A percentile compares a stretch with the other conserved stretches of the same genome.
Conservation (phyloP, 2,329 filamentous ascomycete genomes). For the Colletotrichum tofieldiae region DNA sequence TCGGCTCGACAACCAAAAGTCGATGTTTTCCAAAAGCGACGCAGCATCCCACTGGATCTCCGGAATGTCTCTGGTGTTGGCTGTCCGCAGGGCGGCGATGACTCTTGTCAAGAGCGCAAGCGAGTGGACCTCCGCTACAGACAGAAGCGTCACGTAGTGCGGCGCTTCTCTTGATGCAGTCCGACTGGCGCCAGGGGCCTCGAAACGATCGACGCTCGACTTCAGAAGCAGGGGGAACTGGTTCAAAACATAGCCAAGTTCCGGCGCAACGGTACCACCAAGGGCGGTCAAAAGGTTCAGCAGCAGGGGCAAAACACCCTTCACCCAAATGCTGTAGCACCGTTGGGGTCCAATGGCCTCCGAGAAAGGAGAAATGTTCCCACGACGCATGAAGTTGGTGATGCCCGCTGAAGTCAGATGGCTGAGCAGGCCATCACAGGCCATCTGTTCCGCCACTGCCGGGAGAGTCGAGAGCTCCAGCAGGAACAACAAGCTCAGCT, state of each 20-base stretch:
- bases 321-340: slow-evolving; percentile 91
- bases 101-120: slow-evolving; percentile 83
- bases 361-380: slow-evolving; percentile 84
- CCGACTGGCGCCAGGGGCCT: slow-evolving; percentile 70
- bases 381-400: slow-evolving; percentile 81
- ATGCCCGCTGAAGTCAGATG: slow-evolving; percentile 86
- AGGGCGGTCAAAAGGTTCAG: slow-evolving; percentile 90
- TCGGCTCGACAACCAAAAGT: slow-evolving; percentile 82
- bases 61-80: slow-evolving; percentile 80
- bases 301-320: slow-evolving; percentile 88
- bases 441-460: slow-evolving; percentile 88
- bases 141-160: slow-evolving; percentile 80
- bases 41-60: slow-evolving; percentile 82
- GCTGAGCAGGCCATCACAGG: slow-evolving; percentile 86
- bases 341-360: slow-evolving; percentile 77
- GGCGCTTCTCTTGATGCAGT: slow-evolving; percentile 65
- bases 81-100: slow-evolving; percentile 75
- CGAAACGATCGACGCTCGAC: slow-evolving; percentile 81
- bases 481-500: slow-evolving; percentile 90
- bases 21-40: slow-evolving; percentile 84
- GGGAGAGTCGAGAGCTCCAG: slow-evolving; percentile 89
- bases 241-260: slow-evolving; percentile 90
- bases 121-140: slow-evolving; percentile 84
- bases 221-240: slow-evolving; percentile 86
- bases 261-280: slow-evolving; percentile 84